A percentile compares a stretch with the other conserved stretches of the same genome.
Evolutionary conservation across 495 filamentous ascomycete species (phyloP).

Genomic region (Aspergillus nidulans): DNA sequence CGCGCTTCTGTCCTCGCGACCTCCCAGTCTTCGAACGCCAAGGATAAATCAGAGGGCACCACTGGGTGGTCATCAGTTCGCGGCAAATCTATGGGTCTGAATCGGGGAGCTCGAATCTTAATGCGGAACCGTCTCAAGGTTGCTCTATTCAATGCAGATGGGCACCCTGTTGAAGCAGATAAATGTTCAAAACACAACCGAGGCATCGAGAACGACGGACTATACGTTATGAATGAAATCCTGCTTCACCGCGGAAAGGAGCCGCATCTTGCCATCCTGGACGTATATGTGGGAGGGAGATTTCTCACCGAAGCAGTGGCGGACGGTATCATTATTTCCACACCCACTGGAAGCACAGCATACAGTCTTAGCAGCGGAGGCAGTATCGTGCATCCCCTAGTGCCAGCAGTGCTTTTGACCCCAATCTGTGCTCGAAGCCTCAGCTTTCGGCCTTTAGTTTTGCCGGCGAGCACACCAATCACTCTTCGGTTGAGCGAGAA

Average conservation of each 20-base stretch:
- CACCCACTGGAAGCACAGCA: slow-evolving; percentile 90
- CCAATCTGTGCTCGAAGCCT: slow-evolving; percentile 91
- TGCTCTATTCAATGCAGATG: slow-evolving; percentile 64
- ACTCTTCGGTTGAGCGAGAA: slow-evolving; percentile 75
- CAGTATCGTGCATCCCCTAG: slow-evolving; percentile 91
- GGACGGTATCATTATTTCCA: slow-evolving; percentile 90
- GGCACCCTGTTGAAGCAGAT: slow-evolving; percentile 41
- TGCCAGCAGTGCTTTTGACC: slow-evolving; percentile 80
- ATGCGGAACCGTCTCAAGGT: slow-evolving; percentile 83
- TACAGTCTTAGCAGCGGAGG: slow-evolving; percentile 90
- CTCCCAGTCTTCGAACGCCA: slow-evolving; percentile 13
- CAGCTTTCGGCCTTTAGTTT: slow-evolving; percentile 84
- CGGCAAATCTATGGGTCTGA: slow-evolving; percentile 76
- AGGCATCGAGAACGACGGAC: slow-evolving; percentile 28
- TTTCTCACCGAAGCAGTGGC: slow-evolving; percentile 90
- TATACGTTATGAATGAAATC: slow-evolving; percentile 94
- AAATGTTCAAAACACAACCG: slow-evolving; percentile 8
- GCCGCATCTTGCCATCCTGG: slow-evolving; percentile 85
- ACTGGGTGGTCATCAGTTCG: slow-evolving; percentile 67
- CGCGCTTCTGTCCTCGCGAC: slow-evolving; percentile 34
- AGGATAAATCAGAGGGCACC: slow-evolving; percentile 26
- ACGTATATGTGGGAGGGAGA: slow-evolving; percentile 77
- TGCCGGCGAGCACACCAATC: slow-evolving; percentile 82
- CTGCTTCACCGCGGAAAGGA: slow-evolving; percentile 86
- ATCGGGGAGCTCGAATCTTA: slow-evolving; percentile 69